Conservation (phyloP, 177 flowering plant genomes). For the Vitis hybrid region DNA sequence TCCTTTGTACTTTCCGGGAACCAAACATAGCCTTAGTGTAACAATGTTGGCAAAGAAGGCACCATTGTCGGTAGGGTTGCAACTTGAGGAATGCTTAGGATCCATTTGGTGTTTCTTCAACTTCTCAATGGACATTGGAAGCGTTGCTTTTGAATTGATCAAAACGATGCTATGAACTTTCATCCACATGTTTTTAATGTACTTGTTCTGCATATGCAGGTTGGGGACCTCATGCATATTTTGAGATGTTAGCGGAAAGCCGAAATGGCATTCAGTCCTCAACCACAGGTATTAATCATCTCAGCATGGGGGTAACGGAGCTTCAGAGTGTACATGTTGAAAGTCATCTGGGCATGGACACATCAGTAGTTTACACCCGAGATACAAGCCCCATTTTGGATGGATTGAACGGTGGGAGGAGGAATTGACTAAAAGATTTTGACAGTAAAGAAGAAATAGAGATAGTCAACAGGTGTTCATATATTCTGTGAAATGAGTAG, state of each 20-base stretch:
- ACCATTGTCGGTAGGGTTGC: no score
- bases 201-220: slow-evolving; percentile 34
- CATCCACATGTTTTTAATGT: background rate
- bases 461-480: background rate
- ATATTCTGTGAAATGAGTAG: background rate
- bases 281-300: slow-evolving; percentile 16
- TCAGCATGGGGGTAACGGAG: slow-evolving; percentile 21
- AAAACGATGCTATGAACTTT: background rate
- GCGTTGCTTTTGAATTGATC: no score
- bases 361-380: slow-evolving; percentile 7
- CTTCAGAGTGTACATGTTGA: slow-evolving; percentile 23
- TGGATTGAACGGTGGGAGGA: slow-evolving; percentile 19
- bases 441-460: slow-evolving; percentile 6
- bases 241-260: slow-evolving; percentile 52
- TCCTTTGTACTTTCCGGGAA: no score
- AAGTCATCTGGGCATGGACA: slow-evolving; percentile 22
- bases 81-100: no score
- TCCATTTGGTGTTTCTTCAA: no score
- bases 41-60: no score
- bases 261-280: slow-evolving; percentile 21
- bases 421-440: slow-evolving; percentile 5
- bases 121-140: no score
- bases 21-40: no score
- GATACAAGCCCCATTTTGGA: slow-evolving; percentile 35
- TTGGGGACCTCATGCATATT: slow-evolving; percentile 79